Conservation (phyloP, 495 filamentous ascomycete genomes). For the Talaromyces adpressus region DNA sequence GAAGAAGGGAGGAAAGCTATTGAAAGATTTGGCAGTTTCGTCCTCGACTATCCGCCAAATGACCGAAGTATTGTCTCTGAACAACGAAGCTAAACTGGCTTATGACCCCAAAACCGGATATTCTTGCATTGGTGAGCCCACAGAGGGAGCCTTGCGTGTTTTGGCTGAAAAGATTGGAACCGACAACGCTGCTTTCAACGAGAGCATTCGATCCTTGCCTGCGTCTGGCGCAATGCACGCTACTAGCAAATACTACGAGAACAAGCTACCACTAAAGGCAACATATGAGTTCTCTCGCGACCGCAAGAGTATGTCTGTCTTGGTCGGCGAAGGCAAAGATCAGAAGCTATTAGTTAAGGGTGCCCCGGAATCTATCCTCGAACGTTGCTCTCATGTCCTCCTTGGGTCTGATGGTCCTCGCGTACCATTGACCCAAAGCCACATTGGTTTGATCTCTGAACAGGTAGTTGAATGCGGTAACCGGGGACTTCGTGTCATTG, state of each 20-base stretch:
- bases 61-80: conserved; percentile 79
- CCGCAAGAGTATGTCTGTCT: conserved; percentile 98
- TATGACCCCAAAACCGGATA: conserved; percentile 71
- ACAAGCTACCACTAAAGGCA: conserved; percentile 61
- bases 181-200: conserved; percentile 49
- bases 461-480: conserved; percentile 88
- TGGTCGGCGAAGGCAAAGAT: conserved; percentile 59
- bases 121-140: conserved; percentile 89
- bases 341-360: conserved; percentile 93
- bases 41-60: conserved; percentile 77
- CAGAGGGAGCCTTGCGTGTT: conserved; percentile 87
- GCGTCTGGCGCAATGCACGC: conserved; percentile 59
- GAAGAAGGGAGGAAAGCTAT: conserved; percentile 53
- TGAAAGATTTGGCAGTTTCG: conserved; percentile 62
- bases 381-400: conserved; percentile 76
- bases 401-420: conserved; percentile 68
- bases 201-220: conserved; percentile 38
- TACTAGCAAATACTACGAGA: conserved; percentile 80
- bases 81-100: conserved; percentile 82
- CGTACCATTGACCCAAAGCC: conserved; percentile 59
- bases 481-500: conserved; percentile 89
- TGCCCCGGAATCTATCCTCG: conserved; percentile 88
- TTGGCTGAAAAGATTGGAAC: conserved; percentile 93
- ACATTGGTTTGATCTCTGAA: conserved; percentile 59
- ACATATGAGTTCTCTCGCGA: conserved; percentile 98